These are phyloP conservation scores for Solanum pinnatisectum DNA, from an alignment of 257 asterid genomes.

Conservation along the genomic window DNA sequence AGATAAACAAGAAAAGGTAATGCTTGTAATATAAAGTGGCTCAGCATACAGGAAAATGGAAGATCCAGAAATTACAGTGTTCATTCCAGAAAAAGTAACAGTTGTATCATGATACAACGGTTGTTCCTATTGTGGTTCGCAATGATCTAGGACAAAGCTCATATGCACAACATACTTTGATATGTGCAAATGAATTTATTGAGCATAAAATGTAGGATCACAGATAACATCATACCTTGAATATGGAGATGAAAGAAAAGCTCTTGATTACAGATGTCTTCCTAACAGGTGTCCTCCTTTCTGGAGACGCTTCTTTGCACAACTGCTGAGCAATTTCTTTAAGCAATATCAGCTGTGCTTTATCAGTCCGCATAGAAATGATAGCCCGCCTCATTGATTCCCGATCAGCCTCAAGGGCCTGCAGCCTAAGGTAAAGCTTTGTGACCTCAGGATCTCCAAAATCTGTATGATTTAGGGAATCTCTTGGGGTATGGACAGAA, in stretches of 20 bases:
- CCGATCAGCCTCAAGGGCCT: conserved; percentile 94
- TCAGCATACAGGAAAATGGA: neutral
- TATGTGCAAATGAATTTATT: neutral
- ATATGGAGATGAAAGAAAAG: conserved; percentile 45
- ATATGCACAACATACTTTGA: neutral
- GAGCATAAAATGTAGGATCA: neutral
- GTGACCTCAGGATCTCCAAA: conserved; percentile 59
- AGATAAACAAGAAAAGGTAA: neutral
- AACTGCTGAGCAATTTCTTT: conserved; percentile 92
- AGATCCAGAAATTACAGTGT: neutral
- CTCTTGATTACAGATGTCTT: conserved; percentile 39
- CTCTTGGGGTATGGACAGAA: conserved; percentile 41
- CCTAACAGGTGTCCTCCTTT: conserved; percentile 37
- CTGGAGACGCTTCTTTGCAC: conserved; percentile 62
- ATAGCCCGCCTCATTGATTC: conserved; percentile 96
- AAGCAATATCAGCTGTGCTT: conserved; percentile 73
- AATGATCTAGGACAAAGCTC: neutral
- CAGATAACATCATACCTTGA: conserved; percentile 48
- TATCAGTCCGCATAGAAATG: conserved; percentile 74
- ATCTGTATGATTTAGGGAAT: conserved; percentile 24
- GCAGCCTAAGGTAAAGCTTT: conserved; percentile 82
- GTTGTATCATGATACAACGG: neutral
- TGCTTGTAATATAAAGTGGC: neutral
- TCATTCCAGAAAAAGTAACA: neutral
- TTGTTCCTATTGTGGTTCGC: neutral